Evolutionary conservation across 1,284 basidiomycete species (phyloP).

Genomic region (Rhodotorula sp.): DNA sequence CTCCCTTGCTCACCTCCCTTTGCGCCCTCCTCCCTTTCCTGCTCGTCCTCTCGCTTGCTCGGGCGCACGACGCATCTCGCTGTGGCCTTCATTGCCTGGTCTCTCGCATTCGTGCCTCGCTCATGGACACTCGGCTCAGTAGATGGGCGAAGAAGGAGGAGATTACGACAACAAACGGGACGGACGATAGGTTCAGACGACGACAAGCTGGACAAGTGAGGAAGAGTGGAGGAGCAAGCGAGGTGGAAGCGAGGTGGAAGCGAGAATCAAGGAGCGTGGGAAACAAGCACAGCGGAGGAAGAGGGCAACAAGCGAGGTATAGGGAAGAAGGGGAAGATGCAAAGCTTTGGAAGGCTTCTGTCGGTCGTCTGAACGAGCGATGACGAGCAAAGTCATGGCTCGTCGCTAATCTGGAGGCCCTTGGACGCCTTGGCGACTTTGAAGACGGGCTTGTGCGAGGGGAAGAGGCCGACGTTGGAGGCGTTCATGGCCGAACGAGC

Average conservation of each 20-base stretch:
- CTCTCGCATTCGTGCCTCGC: too few relatives aligned
- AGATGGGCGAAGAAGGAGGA: neutral
- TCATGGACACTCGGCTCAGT: neutral
- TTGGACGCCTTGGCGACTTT: constrained; percentile 29
- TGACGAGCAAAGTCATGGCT: too few relatives aligned
- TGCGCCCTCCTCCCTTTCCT: too few relatives aligned
- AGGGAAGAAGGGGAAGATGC: neutral
- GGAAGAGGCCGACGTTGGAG: constrained; percentile 32
- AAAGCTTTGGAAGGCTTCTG: too few relatives aligned
- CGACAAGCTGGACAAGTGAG: neutral
- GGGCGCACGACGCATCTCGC: too few relatives aligned
- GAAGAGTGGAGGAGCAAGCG: neutral
- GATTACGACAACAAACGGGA: neutral
- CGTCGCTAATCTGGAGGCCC: constrained; percentile 2
- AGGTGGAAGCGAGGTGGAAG: neutral
- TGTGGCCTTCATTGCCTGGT: too few relatives aligned
- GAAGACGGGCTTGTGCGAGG: constrained; percentile 30
- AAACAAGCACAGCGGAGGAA: neutral
- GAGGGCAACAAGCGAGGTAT: neutral
- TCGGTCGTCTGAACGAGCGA: neutral
- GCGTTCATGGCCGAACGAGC: constrained; percentile 37
- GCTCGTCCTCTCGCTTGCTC: too few relatives aligned
- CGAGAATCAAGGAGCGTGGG: neutral
- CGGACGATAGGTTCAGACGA: neutral
- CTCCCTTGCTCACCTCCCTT: too few relatives aligned